Conservation (phyloP, 768 basidiomycete species). For the Rhodosporidiobolus odoratus region DNA sequence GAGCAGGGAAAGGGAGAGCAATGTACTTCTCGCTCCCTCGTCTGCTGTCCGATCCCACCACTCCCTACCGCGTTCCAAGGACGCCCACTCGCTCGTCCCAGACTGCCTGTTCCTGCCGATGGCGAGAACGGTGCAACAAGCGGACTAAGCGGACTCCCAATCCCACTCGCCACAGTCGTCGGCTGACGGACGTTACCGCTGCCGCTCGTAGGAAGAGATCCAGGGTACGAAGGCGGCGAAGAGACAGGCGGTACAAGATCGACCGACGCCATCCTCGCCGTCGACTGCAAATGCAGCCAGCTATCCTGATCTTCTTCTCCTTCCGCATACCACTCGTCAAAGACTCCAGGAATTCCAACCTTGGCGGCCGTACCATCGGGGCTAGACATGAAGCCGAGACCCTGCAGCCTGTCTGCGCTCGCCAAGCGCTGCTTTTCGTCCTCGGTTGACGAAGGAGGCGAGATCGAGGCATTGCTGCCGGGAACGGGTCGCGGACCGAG, state of each 20-base stretch:
- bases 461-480: not conserved
- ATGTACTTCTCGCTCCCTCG: slow-evolving; percentile 19
- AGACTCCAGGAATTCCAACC: not conserved
- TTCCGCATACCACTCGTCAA: not conserved
- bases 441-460: slow-evolving; percentile 6
- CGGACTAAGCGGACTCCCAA: slow-evolving; percentile 40
- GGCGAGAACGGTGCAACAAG: slow-evolving; percentile 42
- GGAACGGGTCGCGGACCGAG: slow-evolving; percentile 8
- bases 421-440: not conserved
- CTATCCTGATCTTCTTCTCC: slow-evolving; percentile 6
- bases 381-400: not conserved
- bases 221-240: not conserved
- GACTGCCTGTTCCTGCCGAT: not conserved
- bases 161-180: not conserved
- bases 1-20: no score
- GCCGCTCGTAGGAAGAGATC: not conserved
- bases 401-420: not conserved
- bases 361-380: not conserved
- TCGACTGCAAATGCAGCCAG: slow-evolving; percentile 8
- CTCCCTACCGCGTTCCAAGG: not conserved
- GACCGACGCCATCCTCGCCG: not conserved
- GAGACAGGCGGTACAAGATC: not conserved
- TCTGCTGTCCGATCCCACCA: not conserved
- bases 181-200: not conserved
- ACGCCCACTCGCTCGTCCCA: not conserved